Conservation (phyloP, 345 rosid genomes). For the Triadica sebifera region DNA sequence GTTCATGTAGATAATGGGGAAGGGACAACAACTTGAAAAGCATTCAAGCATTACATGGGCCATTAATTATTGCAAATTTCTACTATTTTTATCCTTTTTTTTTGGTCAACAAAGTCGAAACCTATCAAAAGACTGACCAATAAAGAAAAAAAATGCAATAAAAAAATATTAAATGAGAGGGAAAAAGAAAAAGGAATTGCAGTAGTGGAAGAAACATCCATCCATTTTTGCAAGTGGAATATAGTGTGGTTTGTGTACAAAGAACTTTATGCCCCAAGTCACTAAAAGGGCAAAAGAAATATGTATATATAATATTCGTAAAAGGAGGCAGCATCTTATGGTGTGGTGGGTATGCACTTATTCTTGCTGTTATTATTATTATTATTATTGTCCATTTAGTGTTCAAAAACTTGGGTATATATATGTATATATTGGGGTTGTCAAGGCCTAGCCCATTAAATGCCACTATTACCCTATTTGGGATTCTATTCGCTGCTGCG, state of each 20-base stretch:
- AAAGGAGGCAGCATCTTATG: neutral
- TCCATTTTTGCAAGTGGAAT: constrained; percentile 28
- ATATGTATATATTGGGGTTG: neutral
- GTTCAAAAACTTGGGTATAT: neutral
- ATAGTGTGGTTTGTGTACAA: constrained; percentile 3
- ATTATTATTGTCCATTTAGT: neutral
- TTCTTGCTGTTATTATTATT: constrained; percentile 15
- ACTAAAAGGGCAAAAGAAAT: neutral
- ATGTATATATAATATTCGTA: neutral
- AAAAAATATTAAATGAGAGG: neutral
- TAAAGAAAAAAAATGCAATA: neutral
- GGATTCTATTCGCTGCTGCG: neutral
- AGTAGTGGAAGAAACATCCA: constrained; percentile 30
- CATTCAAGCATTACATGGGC: neutral
- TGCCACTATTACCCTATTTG: neutral
- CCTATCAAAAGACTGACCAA: constrained; percentile 27
- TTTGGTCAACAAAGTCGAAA: constrained; percentile 29
- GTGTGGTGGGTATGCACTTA: constrained; percentile 24
- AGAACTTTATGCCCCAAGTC: constrained; percentile 18
- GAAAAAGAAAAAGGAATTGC: neutral
- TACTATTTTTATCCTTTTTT: constrained; percentile 1
- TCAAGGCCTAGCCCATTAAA: neutral
- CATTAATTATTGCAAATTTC: constrained; percentile 1
- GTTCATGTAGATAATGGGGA: constrained; percentile 3
- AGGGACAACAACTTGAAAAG: neutral